Conservation (phyloP, 176 grass and related monocot species). For the Zea mays region Zm-B73-REFERENCE-NAM-5.0 NC_050099.1:38932001-38932500, state of each 20-base stretch:
- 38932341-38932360: constrained; percentile 71
- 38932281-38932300: constrained; percentile 46
- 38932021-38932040: constrained; percentile 36
- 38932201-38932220: constrained; percentile 61
- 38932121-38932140: constrained; percentile 61
- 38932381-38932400: constrained; percentile 77
- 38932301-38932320: constrained; percentile 48
- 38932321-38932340: constrained; percentile 82
- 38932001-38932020: constrained; percentile 44
- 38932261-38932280: constrained; percentile 59
- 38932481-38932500: constrained; percentile 75
- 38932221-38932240: constrained; percentile 49
- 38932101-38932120: constrained; percentile 55
- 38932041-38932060: constrained; percentile 62
- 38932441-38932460: constrained; percentile 63
- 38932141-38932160: constrained; percentile 76
- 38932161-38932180: constrained; percentile 63
- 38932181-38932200: constrained; percentile 70
- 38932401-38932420: constrained; percentile 66
- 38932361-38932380: constrained; percentile 69
- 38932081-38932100: constrained; percentile 60
- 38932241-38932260: constrained; percentile 54
- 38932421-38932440: constrained; percentile 72
- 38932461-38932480: constrained; percentile 68
- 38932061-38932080: constrained; percentile 47